These are phyloP conservation scores for Camelina neglecta DNA, from an alignment of 345 rosid genomes.

Conservation along the genomic window DNA sequence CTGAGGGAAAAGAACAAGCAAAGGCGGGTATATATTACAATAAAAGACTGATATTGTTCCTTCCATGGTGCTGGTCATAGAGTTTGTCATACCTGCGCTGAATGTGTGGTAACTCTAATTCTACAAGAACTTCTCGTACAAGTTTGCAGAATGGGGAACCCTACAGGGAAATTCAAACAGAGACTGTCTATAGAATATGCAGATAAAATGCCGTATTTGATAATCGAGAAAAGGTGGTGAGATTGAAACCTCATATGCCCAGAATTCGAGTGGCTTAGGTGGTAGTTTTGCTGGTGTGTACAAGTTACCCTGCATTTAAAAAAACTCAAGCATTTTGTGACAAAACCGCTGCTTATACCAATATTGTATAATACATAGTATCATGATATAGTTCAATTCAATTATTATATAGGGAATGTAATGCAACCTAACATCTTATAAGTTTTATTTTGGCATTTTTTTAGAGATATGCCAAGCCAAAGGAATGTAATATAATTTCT, in stretches of 20 bases:
- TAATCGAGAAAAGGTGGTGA: not conserved
- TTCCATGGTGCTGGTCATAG: not conserved
- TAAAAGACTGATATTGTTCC: no score
- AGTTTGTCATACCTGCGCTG: conserved; percentile 57
- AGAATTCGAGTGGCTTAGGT: conserved; percentile 82
- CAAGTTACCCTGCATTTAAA: conserved; percentile 61
- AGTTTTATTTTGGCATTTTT: not conserved
- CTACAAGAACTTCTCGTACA: conserved; percentile 85
- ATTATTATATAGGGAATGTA: not conserved
- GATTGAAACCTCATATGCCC: conserved; percentile 80
- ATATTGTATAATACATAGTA: not conserved
- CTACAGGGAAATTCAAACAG: conserved; percentile 45
- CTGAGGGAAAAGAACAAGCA: conserved; percentile 43
- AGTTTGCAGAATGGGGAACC: conserved; percentile 90
- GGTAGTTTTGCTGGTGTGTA: conserved; percentile 81
- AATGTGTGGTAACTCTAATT: conserved; percentile 81
- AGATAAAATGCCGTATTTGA: not conserved
- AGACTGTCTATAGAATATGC: not conserved
- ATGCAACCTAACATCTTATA: conserved; percentile 4
- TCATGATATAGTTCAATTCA: not conserved
- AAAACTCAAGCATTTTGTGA: conserved; percentile 25
- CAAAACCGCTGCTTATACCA: not conserved
- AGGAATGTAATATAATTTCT: conserved; percentile 21
- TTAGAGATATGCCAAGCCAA: not conserved
- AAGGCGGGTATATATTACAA: no score